Evolutionary conservation across 345 rosid species (phyloP), one percentile per base, ranked within the genome.

Genomic region (Physaria fendleri): DNA sequence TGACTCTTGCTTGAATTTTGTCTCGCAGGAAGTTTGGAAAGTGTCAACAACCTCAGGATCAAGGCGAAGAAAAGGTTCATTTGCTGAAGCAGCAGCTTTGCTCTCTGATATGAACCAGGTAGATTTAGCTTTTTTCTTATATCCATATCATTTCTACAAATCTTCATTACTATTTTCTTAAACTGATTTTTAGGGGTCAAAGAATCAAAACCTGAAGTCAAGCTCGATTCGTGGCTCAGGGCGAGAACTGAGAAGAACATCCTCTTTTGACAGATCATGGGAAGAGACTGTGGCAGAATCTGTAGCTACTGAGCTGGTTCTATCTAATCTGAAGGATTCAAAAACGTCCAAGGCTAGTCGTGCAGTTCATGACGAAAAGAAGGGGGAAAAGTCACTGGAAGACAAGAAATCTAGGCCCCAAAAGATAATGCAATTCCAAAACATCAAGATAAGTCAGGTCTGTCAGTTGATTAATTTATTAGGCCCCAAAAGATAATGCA

Each of bases 391-490:
- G 67, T 49, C 80, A 48, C 50, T 56, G 51, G 95, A 92, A 49
- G 97, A 92, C 64, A 92, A 88, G 76, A 85, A 85, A 71, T 46
- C 95, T n/a, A 78, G 99, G 62, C 99, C 95, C 4, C 78, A 87
- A 60, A 87, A 83, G 76, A 71, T 85, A 67, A 83, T 81, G 90
- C 92, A 93, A 48, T 93, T 89, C 71, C 84, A 80, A 65, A 82
- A 83, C 64, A 89, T 93, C 75, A 85, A 85, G 78, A 93, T 93
- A 25, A 89, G 99, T 62, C 99, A 93, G 99, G 99, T 93, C 57
- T 39, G 72, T 71, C 30, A 38, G 22, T 43, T 40, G 60, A 44
- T 40, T 39, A 27, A 35, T n/a, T n/a, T n/a, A n/a, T n/a, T n/a
- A 78, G 99, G 62, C 99, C 95, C 4, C 78, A 87, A 60, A 87